These are phyloP conservation scores for Aspergillus sp. DNA, from an alignment of 2,329 filamentous ascomycete genomes.

Conservation along the genomic window DNA sequence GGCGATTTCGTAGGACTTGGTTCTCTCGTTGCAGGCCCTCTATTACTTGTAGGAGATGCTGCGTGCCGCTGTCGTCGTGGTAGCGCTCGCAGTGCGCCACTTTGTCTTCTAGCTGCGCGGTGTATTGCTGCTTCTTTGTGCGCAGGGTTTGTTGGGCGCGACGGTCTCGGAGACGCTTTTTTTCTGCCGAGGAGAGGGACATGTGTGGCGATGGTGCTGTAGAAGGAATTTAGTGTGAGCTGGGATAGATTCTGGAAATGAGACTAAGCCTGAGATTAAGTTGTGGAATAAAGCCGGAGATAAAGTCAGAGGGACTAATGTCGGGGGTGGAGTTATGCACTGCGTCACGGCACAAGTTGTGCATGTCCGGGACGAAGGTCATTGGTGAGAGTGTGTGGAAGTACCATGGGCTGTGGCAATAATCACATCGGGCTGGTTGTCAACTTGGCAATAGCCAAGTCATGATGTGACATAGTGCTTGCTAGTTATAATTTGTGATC, in stretches of 20 bases:
- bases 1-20: constrained; percentile 21
- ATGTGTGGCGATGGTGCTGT: background rate
- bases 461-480: too few species aligned
- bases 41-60: constrained; percentile 24
- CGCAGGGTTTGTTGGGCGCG: constrained; percentile 30
- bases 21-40: constrained; percentile 26
- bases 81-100: constrained; percentile 28
- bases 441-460: too few species aligned
- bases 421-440: background rate
- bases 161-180: constrained; percentile 30
- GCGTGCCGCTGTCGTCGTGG: constrained; percentile 22
- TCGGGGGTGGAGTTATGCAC: background rate
- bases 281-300: background rate
- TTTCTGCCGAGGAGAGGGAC: background rate
- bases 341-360: background rate
- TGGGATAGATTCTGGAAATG: background rate
- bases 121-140: constrained; percentile 25
- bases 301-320: background rate
- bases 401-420: background rate
- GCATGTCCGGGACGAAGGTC: background rate
- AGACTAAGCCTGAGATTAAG: too few species aligned
- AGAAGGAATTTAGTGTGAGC: background rate
- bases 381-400: background rate
- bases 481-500: too few species aligned
- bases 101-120: constrained; percentile 22